phyloP scores from a whole-genome alignment of 768 basidiomycete species.

The Macrolepiota fuliginosa region DNA sequence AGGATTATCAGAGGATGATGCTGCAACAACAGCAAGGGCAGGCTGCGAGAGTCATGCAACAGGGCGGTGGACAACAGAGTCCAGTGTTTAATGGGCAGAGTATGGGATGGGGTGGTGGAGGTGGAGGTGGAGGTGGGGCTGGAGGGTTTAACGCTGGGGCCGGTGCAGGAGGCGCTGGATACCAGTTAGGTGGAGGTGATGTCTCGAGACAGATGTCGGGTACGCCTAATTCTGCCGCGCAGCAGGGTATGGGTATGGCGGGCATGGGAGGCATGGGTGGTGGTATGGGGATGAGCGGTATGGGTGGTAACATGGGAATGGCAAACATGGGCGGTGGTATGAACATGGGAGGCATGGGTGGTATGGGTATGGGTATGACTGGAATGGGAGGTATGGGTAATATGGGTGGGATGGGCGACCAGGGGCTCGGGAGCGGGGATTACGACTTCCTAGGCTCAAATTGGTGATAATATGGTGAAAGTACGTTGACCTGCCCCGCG shows the following conservation, averaged over 20 bases:
- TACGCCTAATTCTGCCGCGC: not conserved
- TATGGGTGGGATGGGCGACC: constrained; percentile 11
- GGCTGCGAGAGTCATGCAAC: constrained; percentile 35
- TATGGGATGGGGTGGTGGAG: constrained; percentile 5
- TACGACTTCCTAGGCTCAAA: constrained; percentile 8
- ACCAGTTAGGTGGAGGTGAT: constrained; percentile 1
- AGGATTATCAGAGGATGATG: constrained; percentile 59
- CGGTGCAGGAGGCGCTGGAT: constrained; percentile 5
- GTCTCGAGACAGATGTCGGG: constrained; percentile 7
- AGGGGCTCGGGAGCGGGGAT: constrained; percentile 8
- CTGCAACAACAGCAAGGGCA: constrained; percentile 40
- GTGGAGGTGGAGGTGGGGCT: not conserved
- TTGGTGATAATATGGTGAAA: constrained; percentile 3
- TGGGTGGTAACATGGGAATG: constrained; percentile 12
- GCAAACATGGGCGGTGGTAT: constrained; percentile 10
- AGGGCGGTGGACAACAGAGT: constrained; percentile 24
- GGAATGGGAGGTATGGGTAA: not conserved
- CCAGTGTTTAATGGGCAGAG: constrained; percentile 10
- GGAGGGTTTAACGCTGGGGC: constrained; percentile 1
- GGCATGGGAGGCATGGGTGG: constrained; percentile 3
- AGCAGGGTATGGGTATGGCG: constrained; percentile 6
- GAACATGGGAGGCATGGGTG: constrained; percentile 7
- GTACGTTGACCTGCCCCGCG: not conserved
- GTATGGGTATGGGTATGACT: constrained; percentile 8
- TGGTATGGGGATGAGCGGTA: constrained; percentile 7